Base-by-base conservation (phyloP, 805 yeast species). In the Teunomyces cretensis region DNA sequence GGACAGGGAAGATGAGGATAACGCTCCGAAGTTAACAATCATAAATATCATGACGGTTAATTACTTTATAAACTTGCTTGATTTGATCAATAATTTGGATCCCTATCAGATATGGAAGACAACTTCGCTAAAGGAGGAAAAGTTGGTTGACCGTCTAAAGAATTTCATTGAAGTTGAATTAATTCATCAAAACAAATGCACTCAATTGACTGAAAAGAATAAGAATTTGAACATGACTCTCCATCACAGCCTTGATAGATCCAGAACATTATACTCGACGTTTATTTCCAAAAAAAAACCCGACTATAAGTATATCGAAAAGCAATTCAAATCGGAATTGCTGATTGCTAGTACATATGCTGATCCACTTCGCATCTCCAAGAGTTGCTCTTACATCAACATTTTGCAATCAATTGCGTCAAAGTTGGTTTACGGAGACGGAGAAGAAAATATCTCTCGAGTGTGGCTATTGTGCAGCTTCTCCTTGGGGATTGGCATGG, bases 101-200 rank as follows among this genome's bases (percentile, higher is more conserved):
- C 76, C 76, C 0, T 60, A 57, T 43, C 75, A 70, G 49, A 62
- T 65, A 27, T 68, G 75, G 70, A 72, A 70, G 44, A 55, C 73
- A 3, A 51, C 71, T 2, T 62, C 72, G 1, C 50, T 70, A 31
- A 57, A 51, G 31, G 60, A 58, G 30, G 52, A 47, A 2, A 59
- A 55, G 17, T 48, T 69, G 13, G 35, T 62, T 11, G 42, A 51
- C 24, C 61, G 61, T 37, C 47, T 70, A 12, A 56, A 60, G 28
- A 45, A 42, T n/a, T 65, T 66, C 45, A 48, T 70, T 16, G 64
- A 63, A 14, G 42, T 45, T 7, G 70, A 65, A 43, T 32, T 40
- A 33, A 41, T 32, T 22, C 44, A 44, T 9, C 28, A 33, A 7
- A 46, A 43, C 9, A 15, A 24, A 17, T 30, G 37, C 27, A 24